Base-by-base conservation (phyloP, 2,329 filamentous ascomycete species). In the Coniochaeta hoffmannii region DNA sequence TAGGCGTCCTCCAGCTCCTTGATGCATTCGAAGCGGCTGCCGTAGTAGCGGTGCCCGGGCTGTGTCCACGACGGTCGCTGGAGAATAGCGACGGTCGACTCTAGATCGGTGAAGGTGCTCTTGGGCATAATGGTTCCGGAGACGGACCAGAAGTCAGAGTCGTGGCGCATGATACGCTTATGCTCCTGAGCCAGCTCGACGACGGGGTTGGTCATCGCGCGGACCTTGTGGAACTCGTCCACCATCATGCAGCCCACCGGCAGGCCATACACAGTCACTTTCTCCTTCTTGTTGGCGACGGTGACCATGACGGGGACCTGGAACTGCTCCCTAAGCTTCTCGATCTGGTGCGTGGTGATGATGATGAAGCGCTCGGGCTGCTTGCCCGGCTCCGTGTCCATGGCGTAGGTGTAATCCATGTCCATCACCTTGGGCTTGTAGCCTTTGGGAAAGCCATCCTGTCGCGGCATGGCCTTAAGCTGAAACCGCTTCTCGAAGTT, bases 121-220 rank as follows among this genome's bases (percentile, higher is more conserved):
- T 59, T 51, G 5, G 58, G 62, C 54, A 63, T 44, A 3, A 61
- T 61, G 10, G 62, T 64, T 19, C 61, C 62, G 3, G 60, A 63
- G 14, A 64, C 54, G 50, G 62, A 56, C 62, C 62, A 64, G n/a
- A 64, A 62, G 49, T 62, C 57, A 56, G 58, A 58, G 53, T 59
- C 22, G 36, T 54, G 44, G 34, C 52, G 5, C 56, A 28, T 35
- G n/a, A 28, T 53, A 50, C 60, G 57, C 54, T 59, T 59, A 55
- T 64, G 59, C 14, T 57, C 50, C 7, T 22, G 53, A 2, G 57
- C 60, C 32, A 64, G 53, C 9, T 54, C 38, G 30, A 60, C 32
- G 3, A 55, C 57, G 1, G 54, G 54, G 15, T 35, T 50, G n/a
- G 55, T 53, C 32, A 56, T 56, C 19, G 24, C 15, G 11, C 22